phyloP scores from a whole-genome alignment of 768 basidiomycete genomes.

The Russula griseocarnosa region DNA sequence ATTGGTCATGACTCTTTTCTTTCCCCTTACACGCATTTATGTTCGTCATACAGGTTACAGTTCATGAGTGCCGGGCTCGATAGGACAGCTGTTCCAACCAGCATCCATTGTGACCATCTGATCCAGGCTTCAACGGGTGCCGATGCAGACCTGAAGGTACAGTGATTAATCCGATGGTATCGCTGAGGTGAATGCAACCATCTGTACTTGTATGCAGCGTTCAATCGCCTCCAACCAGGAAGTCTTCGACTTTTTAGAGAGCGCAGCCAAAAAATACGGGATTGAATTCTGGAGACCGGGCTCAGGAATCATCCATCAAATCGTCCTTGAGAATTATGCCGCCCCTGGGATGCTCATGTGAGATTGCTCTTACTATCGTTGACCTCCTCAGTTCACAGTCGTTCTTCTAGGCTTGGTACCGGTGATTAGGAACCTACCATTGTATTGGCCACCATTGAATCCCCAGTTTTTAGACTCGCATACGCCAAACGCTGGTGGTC shows the following conservation, averaged over 20 bases:
- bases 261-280: constrained; percentile 84
- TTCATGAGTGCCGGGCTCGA: constrained; percentile 95
- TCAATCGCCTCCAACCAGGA: constrained; percentile 89
- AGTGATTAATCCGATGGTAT: background rate
- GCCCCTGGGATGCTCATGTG: constrained; percentile 93
- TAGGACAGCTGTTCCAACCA: constrained; percentile 78
- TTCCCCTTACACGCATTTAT: background rate
- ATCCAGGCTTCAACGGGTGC: constrained; percentile 94
- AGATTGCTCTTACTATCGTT: constrained; percentile 29
- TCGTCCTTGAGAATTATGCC: constrained; percentile 96
- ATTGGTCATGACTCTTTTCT: constrained; percentile 29
- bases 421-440: constrained; percentile 40
- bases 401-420: constrained; percentile 64
- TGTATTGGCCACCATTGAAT: background rate
- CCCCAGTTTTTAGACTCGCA: constrained; percentile 66
- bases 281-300: constrained; percentile 99
- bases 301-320: constrained; percentile 93
- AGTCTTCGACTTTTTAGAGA: constrained; percentile 96
- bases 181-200: background rate
- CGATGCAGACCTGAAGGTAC: constrained; percentile 75
- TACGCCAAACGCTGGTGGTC: constrained; percentile 96
- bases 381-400: constrained; percentile 18
- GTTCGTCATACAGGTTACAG: constrained; percentile 57
- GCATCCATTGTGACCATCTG: constrained; percentile 97
- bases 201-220: constrained; percentile 43